Conservation (phyloP, 2,329 filamentous ascomycete genomes). For the Claviceps purpurea region DNA sequence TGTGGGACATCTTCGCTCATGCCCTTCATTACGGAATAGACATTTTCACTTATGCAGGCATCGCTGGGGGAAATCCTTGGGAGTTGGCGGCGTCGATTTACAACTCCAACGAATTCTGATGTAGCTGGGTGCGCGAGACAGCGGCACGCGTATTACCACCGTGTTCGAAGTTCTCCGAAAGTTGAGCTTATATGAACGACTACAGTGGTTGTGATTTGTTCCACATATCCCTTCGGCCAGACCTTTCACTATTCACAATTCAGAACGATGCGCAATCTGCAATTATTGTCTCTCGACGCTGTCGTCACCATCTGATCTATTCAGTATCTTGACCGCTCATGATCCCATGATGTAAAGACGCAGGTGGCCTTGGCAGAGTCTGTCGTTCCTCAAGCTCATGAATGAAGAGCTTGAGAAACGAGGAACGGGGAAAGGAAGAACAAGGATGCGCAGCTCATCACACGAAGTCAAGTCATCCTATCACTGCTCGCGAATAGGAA, state of each 20-base stretch:
- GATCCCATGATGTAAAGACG: neutral
- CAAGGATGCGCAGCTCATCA: neutral
- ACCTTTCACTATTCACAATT: neutral
- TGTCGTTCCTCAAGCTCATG: neutral
- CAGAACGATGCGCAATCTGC: neutral
- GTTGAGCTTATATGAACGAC: neutral
- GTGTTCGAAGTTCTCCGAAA: neutral
- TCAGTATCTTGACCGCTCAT: neutral
- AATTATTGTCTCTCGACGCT: conserved; percentile 4
- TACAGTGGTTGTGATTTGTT: neutral
- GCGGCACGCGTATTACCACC: neutral
- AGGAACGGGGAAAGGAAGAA: neutral
- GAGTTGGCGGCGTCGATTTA: conserved; percentile 47
- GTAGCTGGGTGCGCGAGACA: neutral
- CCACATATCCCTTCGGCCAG: neutral
- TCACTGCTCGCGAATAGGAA: conserved; percentile 18
- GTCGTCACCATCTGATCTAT: neutral
- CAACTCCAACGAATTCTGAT: conserved; percentile 21
- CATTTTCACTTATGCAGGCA: conserved; percentile 53
- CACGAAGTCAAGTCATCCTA: neutral
- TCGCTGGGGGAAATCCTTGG: conserved; percentile 47
- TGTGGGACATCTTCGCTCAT: neutral
- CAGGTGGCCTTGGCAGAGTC: neutral
- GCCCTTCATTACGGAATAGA: conserved; percentile 27
- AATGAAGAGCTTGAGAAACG: neutral